Conservation (phyloP, 2,329 filamentous ascomycete species). For the Fusarium ambrosium region DNA sequence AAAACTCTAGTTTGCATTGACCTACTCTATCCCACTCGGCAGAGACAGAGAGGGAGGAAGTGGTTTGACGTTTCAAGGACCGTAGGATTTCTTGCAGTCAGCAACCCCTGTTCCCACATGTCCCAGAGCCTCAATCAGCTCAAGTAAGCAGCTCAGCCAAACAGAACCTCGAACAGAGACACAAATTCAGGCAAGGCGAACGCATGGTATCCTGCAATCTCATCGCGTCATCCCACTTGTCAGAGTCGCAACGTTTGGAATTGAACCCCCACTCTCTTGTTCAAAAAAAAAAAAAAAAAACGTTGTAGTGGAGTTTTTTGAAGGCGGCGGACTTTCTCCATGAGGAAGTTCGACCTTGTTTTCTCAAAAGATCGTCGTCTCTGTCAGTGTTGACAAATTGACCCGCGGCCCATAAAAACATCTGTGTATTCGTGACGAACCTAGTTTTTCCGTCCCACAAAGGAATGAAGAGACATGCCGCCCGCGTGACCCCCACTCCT, state of each 20-base stretch:
- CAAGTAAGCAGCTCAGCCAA: neutral
- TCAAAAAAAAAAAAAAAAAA: neutral
- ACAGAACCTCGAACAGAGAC: neutral
- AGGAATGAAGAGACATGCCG: neutral
- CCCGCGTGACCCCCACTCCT: conserved; percentile 2
- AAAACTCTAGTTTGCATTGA: conserved; percentile 10
- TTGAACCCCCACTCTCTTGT: neutral
- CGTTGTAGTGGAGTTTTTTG: conserved; percentile 2
- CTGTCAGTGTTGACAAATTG: conserved; percentile 16
- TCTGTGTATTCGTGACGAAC: neutral
- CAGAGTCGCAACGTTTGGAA: neutral
- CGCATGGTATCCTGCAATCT: neutral
- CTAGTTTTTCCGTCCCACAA: conserved; percentile 20
- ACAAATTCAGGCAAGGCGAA: neutral
- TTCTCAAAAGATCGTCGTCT: neutral
- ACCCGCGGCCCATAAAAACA: conserved; percentile 2
- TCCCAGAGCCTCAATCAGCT: neutral
- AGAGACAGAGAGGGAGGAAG: neutral
- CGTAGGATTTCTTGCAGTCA: neutral
- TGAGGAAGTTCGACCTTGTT: conserved; percentile 1
- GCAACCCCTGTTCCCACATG: conserved; percentile 4
- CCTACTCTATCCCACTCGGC: neutral
- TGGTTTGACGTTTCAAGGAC: conserved; percentile 10
- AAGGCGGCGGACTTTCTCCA: conserved; percentile 5
- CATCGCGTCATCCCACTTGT: conserved; percentile 10